These are phyloP conservation scores for Cyclospora cayetanensis DNA, from an alignment of 169 alveolate species.

Conservation along the genomic window DNA sequence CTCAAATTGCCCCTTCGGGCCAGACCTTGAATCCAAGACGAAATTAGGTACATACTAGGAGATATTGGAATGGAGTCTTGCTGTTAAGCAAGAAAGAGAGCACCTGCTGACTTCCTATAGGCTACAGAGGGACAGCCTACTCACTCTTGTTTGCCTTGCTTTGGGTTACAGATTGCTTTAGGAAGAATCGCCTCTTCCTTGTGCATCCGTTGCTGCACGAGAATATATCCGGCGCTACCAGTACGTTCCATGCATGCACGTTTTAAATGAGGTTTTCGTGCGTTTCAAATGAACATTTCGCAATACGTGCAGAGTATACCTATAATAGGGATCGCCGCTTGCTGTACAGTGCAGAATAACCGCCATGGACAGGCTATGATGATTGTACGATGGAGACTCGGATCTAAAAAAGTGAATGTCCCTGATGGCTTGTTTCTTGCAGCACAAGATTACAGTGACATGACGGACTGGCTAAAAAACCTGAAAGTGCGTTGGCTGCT, in stretches of 20 bases:
- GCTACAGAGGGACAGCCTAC: background rate
- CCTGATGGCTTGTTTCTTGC: background rate
- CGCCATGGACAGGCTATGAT: no score
- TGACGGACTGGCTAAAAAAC: background rate
- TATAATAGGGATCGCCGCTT: no score
- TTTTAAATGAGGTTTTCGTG: background rate
- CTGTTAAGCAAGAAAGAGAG: background rate
- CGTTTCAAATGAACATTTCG: background rate
- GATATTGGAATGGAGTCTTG: background rate
- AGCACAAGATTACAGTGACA: conserved; percentile 7
- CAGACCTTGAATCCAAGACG: background rate
- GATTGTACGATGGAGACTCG: background rate
- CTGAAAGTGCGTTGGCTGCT: conserved; percentile 1
- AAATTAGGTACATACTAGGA: background rate
- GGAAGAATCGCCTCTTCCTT: background rate
- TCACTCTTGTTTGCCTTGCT: background rate
- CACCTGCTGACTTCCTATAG: background rate
- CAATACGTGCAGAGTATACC: no score
- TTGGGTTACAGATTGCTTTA: background rate
- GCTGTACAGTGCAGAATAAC: no score
- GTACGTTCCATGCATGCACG: background rate
- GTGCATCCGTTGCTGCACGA: conserved; percentile 22
- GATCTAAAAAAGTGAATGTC: no score
- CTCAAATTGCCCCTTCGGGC: background rate
- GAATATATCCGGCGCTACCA: background rate